Conservation (phyloP, 768 basidiomycete species). For the Serendipita sp. region DNA sequence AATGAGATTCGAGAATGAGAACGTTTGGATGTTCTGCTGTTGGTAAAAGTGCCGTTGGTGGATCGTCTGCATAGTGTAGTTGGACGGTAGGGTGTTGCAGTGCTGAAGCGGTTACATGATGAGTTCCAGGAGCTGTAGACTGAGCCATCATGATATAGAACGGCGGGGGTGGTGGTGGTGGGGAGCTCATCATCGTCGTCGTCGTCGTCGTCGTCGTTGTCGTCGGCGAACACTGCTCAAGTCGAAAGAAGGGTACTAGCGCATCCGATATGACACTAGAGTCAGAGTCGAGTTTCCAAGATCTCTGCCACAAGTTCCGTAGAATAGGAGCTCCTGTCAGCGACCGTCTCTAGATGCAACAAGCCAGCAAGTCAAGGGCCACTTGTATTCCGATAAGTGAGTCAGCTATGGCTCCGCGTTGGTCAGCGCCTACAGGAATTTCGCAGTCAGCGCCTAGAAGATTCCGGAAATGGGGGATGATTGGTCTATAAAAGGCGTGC, state of each 20-base stretch:
- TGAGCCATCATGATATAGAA: not conserved
- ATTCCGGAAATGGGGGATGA: too few species aligned
- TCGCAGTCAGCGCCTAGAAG: too few species aligned
- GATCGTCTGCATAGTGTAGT: slow-evolving; percentile 70
- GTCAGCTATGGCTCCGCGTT: too few species aligned
- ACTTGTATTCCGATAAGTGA: too few species aligned
- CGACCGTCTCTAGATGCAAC: too few species aligned
- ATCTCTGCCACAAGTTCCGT: too few species aligned
- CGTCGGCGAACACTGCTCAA: not conserved
- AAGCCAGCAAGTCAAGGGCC: too few species aligned
- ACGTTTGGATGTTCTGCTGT: slow-evolving; percentile 49
- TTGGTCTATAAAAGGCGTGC: not conserved
- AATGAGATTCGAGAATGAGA: slow-evolving; percentile 37
- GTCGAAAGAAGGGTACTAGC: not conserved
- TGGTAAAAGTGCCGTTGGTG: slow-evolving; percentile 47
- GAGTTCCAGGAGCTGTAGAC: not conserved
- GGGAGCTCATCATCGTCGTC: too few species aligned
- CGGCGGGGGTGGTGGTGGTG: not conserved
- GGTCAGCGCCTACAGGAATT: too few species aligned
- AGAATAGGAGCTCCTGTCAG: too few species aligned
- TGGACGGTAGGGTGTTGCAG: slow-evolving; percentile 57
- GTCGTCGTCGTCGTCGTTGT: not conserved
- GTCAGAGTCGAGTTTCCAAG: too few species aligned
- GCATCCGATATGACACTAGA: too few species aligned
- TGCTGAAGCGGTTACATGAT: slow-evolving; percentile 11